Percentiles rank a stretch among this genome's conserved stretches.
Conservation (phyloP, 441 rosid species). For the Kokia cookei region DNA sequence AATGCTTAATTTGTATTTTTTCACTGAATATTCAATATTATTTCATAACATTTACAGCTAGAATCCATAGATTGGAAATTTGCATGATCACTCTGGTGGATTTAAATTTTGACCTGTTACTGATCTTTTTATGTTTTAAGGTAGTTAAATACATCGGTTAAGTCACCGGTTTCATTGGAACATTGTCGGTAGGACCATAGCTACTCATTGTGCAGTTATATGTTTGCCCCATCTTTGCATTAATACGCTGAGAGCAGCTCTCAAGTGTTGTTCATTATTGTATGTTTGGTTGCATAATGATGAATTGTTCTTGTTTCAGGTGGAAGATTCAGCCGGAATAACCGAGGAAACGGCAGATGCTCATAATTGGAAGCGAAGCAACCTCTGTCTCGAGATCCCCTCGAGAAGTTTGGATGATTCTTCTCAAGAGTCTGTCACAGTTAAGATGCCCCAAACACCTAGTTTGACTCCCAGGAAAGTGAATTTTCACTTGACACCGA, state of each 20-base stretch:
- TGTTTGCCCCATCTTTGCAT: not conserved
- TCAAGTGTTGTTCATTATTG: not conserved
- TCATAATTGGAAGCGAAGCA: constrained; percentile 57
- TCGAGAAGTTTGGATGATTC: constrained; percentile 44
- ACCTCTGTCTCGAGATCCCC: constrained; percentile 84
- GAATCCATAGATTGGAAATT: too few relatives aligned
- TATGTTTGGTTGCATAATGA: not conserved
- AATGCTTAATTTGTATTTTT: not conserved
- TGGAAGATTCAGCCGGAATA: constrained; percentile 37
- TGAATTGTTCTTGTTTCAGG: constrained; percentile 26
- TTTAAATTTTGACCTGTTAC: not conserved
- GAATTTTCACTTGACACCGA: constrained; percentile 61
- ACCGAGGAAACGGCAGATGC: constrained; percentile 43
- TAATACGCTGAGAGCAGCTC: not conserved
- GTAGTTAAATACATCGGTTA: not conserved
- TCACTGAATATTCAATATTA: too few relatives aligned
- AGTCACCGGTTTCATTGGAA: not conserved
- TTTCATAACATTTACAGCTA: too few relatives aligned
- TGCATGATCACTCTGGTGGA: not conserved
- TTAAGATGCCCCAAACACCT: constrained; percentile 76
- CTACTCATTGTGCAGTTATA: not conserved
- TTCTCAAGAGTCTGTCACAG: constrained; percentile 42
- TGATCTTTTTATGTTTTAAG: not conserved
- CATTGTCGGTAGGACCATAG: not conserved
- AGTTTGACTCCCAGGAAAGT: constrained; percentile 84